phyloP scores from a whole-genome alignment of 2,329 filamentous ascomycete species.

The Monosporascus sp. region DNA sequence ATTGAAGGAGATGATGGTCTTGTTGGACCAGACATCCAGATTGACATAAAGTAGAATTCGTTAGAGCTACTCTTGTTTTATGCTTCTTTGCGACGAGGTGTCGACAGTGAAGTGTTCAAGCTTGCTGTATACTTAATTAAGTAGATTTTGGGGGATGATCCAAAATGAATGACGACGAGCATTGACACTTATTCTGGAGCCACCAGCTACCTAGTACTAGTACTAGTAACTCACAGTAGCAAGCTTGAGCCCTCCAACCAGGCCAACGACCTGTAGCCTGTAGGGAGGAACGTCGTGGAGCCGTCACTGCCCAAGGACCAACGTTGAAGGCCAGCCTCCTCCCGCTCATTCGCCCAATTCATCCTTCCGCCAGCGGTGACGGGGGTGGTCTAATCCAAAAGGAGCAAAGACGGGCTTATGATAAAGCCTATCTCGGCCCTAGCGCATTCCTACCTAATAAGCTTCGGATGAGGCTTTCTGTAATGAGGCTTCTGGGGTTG shows the following conservation, averaged over 20 bases:
- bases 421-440: neutral
- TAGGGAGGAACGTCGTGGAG: too few species aligned
- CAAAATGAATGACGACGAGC: neutral
- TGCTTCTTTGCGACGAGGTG: too few species aligned
- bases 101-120: too few species aligned
- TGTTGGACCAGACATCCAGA: neutral
- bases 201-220: too few species aligned
- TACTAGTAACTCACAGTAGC: too few species aligned
- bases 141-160: neutral
- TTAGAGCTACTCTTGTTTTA: too few species aligned
- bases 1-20: slow-evolving; percentile 5
- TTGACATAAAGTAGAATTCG: neutral
- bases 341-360: neutral
- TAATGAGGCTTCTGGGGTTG: too few species aligned
- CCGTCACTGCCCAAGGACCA: neutral
- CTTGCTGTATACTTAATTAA: neutral
- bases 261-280: too few species aligned
- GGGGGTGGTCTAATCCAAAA: neutral
- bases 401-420: neutral
- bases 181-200: neutral
- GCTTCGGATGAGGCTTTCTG: neutral
- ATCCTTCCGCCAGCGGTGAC: neutral
- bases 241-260: too few species aligned
- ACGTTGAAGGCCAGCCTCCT: neutral
- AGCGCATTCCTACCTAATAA: neutral